Conservation (phyloP, 345 rosid genomes). For the Citropsis articulata region DNA sequence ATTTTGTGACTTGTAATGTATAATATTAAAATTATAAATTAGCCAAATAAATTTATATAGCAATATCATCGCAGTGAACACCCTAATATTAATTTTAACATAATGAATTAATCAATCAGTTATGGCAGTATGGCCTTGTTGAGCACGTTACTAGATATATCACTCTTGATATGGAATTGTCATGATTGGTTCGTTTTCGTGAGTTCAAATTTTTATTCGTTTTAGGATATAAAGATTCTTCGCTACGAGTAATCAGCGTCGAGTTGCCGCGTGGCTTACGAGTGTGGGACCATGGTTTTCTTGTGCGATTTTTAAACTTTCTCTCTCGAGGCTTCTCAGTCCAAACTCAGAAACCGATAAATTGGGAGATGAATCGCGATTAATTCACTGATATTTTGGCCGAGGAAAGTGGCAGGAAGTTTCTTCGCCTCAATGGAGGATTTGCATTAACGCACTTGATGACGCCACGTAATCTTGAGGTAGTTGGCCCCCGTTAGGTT, state of each 20-base stretch:
- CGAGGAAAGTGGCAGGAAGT: conserved; percentile 34
- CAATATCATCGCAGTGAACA: no score
- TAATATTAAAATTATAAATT: no score
- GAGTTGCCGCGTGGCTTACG: conserved; percentile 58
- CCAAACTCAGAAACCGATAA: conserved; percentile 8
- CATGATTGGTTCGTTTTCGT: not conserved
- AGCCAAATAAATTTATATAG: no score
- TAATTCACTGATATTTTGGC: not conserved
- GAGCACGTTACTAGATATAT: no score
- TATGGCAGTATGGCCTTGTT: no score
- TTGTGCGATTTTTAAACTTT: not conserved
- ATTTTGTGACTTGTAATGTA: no score
- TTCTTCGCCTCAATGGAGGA: conserved; percentile 3
- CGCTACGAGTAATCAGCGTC: conserved; percentile 35
- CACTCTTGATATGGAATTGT: no score
- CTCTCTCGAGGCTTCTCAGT: not conserved
- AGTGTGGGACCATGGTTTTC: not conserved
- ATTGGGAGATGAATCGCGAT: conserved; percentile 12
- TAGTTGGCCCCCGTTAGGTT: not conserved
- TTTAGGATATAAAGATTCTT: conserved; percentile 8
- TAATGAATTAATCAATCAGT: no score
- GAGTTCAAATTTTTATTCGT: not conserved
- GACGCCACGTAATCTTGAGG: conserved; percentile 16
- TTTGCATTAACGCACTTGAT: conserved; percentile 11
- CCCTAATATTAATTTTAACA: no score